A percentile compares a stretch with the other conserved stretches of the same genome.
These are phyloP conservation scores for Euphrasia confusa DNA, from an alignment of 257 asterid genomes.

Conservation along the genomic window DNA sequence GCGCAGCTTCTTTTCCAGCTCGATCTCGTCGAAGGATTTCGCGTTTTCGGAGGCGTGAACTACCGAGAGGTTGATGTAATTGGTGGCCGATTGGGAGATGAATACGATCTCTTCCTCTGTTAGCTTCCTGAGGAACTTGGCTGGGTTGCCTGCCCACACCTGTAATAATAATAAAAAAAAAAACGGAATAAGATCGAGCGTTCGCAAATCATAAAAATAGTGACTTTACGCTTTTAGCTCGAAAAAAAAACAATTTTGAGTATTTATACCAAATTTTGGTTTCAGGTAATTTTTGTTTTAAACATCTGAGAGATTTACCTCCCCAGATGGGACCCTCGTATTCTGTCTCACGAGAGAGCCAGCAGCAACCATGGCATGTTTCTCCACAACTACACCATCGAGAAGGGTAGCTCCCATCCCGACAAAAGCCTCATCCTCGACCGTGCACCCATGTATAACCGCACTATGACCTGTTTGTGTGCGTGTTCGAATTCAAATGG, in stretches of 20 bases:
- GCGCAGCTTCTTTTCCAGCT: conserved; percentile 68
- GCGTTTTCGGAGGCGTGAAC: conserved; percentile 85
- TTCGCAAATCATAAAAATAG: too few species aligned
- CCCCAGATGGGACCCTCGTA: conserved; percentile 51
- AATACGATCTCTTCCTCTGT: conserved; percentile 68
- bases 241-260: too few species aligned
- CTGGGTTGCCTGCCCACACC: conserved; percentile 95
- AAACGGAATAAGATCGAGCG: too few species aligned
- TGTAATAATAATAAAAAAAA: conserved; percentile 16
- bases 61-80: conserved; percentile 68
- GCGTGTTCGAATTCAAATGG: conserved; percentile 18
- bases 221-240: too few species aligned
- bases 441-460: conserved; percentile 72
- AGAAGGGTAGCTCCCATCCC: conserved; percentile 91
- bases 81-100: conserved; percentile 66
- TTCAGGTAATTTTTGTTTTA: too few species aligned
- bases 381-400: conserved; percentile 84
- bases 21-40: conserved; percentile 69
- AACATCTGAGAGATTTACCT: conserved; percentile 29
- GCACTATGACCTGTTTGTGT: conserved; percentile 86
- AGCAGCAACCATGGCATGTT: conserved; percentile 89
- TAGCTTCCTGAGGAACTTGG: conserved; percentile 81
- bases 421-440: conserved; percentile 85
- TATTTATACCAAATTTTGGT: too few species aligned
- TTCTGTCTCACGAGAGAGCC: conserved; percentile 86